phyloP scores from a whole-genome alignment of 2,329 filamentous ascomycete species.

The Trichophyton benhamiae region DNA sequence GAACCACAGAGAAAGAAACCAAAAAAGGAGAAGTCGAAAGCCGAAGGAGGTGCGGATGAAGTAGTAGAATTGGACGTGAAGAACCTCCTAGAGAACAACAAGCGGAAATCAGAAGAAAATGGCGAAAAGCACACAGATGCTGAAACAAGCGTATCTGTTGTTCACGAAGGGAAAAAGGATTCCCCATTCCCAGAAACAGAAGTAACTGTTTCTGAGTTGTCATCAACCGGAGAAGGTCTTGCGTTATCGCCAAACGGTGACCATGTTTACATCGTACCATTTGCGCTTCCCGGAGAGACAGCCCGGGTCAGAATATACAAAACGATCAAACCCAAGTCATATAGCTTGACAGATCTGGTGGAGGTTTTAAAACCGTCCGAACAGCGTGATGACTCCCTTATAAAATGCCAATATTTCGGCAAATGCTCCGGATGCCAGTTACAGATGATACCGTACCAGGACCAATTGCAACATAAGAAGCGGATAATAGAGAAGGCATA shows the following conservation, averaged over 20 bases:
- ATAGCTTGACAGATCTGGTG: slow-evolving; percentile 71
- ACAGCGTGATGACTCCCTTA: slow-evolving; percentile 61
- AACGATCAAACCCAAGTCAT: slow-evolving; percentile 52
- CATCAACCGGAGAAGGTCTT: slow-evolving; percentile 84
- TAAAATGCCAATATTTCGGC: slow-evolving; percentile 76
- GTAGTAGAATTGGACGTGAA: slow-evolving; percentile 54
- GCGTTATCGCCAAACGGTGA: slow-evolving; percentile 55
- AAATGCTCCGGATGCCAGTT: slow-evolving; percentile 89
- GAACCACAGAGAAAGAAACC: slow-evolving; percentile 9
- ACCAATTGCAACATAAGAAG: slow-evolving; percentile 76
- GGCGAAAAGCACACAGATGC: slow-evolving; percentile 16
- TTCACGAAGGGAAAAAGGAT: slow-evolving; percentile 44
- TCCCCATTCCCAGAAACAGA: slow-evolving; percentile 57
- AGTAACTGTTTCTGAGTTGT: slow-evolving; percentile 67
- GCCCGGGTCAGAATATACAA: slow-evolving; percentile 67
- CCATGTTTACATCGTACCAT: slow-evolving; percentile 76
- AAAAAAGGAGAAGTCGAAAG: slow-evolving; percentile 6
- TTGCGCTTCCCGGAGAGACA: slow-evolving; percentile 72
- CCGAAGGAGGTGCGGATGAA: slow-evolving; percentile 40
- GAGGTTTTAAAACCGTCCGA: slow-evolving; percentile 61
- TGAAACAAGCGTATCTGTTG: slow-evolving; percentile 16
- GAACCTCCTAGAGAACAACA: slow-evolving; percentile 23
- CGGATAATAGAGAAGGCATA: slow-evolving; percentile 84
- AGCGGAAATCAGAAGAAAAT: slow-evolving; percentile 7
- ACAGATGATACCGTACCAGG: slow-evolving; percentile 84